These are phyloP conservation scores for Sedum album DNA, from an alignment of 164 flowering plant genomes.

Conservation along the genomic window DNA sequence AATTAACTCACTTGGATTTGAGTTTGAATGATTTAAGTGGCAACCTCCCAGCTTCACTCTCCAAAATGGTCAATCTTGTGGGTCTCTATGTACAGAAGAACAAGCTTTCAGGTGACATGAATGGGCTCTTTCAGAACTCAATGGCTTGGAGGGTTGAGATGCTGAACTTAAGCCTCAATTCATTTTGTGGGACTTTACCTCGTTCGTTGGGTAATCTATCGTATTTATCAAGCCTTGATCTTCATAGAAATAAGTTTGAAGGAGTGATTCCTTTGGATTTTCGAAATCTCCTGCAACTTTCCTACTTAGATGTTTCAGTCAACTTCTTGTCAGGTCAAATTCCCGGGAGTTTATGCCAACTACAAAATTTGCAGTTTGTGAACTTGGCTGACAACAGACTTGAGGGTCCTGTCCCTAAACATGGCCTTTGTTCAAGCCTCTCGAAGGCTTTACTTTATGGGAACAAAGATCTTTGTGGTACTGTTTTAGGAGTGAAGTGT, in stretches of 20 bases:
- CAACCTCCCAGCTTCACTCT: constrained; percentile 44
- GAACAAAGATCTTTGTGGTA: constrained; percentile 38
- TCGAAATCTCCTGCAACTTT: constrained; percentile 50
- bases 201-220: constrained; percentile 48
- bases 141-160: constrained; percentile 44
- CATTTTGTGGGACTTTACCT: constrained; percentile 45
- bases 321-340: constrained; percentile 52
- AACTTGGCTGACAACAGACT: constrained; percentile 44
- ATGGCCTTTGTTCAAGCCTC: constrained; percentile 44
- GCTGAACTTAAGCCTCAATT: constrained; percentile 51
- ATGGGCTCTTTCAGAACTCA: constrained; percentile 36
- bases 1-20: constrained; percentile 64
- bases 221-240: constrained; percentile 52
- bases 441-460: constrained; percentile 33
- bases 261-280: constrained; percentile 53
- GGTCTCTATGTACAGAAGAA: constrained; percentile 67
- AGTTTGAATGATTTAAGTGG: constrained; percentile 52
- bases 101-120: constrained; percentile 37
- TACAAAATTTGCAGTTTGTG: constrained; percentile 26
- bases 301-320: constrained; percentile 46
- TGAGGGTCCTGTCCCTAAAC: constrained; percentile 48
- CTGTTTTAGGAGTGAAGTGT: constrained; percentile 15
- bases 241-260: constrained; percentile 43
- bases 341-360: constrained; percentile 41
- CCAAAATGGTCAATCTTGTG: constrained; percentile 51